phyloP scores from a whole-genome alignment of 192 early-diverging fungal species.

The Thoreauomyces humboldtii region DNA sequence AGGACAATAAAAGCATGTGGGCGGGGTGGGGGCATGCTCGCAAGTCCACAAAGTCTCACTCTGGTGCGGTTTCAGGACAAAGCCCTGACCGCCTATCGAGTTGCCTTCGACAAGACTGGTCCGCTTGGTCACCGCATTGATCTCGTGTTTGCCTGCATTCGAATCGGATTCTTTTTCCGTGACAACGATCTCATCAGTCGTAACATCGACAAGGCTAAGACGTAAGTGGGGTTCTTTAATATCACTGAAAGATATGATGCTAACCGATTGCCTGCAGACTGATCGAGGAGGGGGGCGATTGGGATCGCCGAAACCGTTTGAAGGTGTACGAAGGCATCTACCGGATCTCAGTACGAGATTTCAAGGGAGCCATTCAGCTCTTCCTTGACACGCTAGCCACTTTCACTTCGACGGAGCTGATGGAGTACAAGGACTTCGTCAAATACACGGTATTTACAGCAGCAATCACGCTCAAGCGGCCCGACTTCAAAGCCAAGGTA shows the following conservation, averaged over 20 bases:
- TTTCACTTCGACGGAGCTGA: constrained; percentile 94
- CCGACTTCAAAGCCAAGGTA: constrained; percentile 95
- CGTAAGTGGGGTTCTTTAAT: too few species aligned
- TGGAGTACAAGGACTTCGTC: constrained; percentile 97
- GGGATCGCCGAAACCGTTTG: constrained; percentile 97
- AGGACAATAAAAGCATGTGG: too few species aligned
- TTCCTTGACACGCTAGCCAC: constrained; percentile 95
- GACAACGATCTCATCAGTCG: constrained; percentile 74
- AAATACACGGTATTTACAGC: constrained; percentile 89
- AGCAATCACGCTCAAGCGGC: constrained; percentile 79
- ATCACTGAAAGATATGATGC: neutral
- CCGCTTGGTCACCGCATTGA: constrained; percentile 93
- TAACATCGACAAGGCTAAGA: constrained; percentile 78
- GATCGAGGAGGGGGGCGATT: constrained; percentile 98
- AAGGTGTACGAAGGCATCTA: constrained; percentile 96
- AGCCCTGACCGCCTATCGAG: constrained; percentile 77
- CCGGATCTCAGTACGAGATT: constrained; percentile 91
- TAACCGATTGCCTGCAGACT: constrained; percentile 48
- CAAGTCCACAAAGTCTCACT: neutral
- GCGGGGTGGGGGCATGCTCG: too few species aligned
- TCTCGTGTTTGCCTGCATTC: constrained; percentile 85
- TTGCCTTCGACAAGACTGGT: constrained; percentile 82
- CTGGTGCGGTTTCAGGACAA: constrained; percentile 57
- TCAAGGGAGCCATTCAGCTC: constrained; percentile 84
- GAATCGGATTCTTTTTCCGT: constrained; percentile 91